Base-by-base conservation (phyloP, 257 asterid species). In the Solanum pennellii region DNA sequence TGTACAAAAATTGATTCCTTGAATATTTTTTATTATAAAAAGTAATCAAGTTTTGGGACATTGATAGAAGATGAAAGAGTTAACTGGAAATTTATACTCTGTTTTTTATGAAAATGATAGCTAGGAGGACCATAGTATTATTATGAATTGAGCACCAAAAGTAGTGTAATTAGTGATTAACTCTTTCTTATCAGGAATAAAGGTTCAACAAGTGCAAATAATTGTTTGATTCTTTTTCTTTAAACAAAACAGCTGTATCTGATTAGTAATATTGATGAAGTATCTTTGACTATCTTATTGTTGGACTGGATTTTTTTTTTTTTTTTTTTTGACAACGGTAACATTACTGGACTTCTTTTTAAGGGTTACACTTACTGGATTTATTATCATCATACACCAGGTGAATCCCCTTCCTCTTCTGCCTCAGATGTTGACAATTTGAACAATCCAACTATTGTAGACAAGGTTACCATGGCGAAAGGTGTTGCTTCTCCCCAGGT, bases 371-470 rank as follows among this genome's bases (percentile, higher is more conserved):
- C 85, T 82, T 31, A 82, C 7, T 82, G 85, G 31, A 52, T 82
- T 49, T 33, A 18, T 82, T 85, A 44, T 87, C 86, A 87, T 41
- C 75, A 65, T 79, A 82, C 25, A 90, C 90, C 89, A 97, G 99
- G 99, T 87, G 99, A 97, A 88, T 97, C 99, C 87, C 99, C 99
- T 89, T 95, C 99, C 86, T 97, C 99, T 76, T 97, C 99, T 86
- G 99, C 99, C 85, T 97, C 99, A 71, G 99, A 97, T 92, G 91
- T 96, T 69, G 99, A 97, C 93, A 96, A 96, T 92, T 92, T 97
- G 92, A 97, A 92, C 95, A 95, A 95, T 89, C 96, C 93, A 92
- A 90, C 91, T 74, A 88, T 91, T 45, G 87, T 88, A 10, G 98
- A 94, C 89, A 97, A 93, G 94, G 93, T 90, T 82, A 88, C 96